A percentile compares a stretch with the other conserved stretches of the same genome.
Conservation (phyloP, 202 grass and related monocot genomes). For the Cymbopogon flexuosus region DNA sequence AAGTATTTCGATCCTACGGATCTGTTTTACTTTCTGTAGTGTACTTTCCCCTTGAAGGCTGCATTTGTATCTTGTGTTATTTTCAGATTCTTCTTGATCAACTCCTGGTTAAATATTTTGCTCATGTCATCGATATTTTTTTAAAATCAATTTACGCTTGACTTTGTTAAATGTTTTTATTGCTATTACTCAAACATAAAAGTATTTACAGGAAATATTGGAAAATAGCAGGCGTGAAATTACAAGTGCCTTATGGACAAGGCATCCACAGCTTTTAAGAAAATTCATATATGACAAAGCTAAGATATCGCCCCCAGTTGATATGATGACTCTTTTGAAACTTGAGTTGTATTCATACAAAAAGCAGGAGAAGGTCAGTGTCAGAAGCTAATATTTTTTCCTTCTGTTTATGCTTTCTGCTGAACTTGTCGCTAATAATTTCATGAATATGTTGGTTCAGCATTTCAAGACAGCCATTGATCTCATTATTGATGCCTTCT, state of each 20-base stretch:
- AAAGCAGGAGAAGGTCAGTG: slow-evolving; percentile 78
- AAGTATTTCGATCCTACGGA: slow-evolving; percentile 5
- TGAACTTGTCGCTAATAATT: not conserved
- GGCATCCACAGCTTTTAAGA: slow-evolving; percentile 74
- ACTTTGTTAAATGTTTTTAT: slow-evolving; percentile 16
- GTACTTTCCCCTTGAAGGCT: not conserved
- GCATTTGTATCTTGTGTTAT: slow-evolving; percentile 2
- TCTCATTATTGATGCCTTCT: slow-evolving; percentile 83
- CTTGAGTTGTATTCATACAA: slow-evolving; percentile 92
- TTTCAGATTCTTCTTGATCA: slow-evolving; percentile 10
- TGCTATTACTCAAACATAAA: slow-evolving; percentile 27
- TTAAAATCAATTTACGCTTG: not conserved
- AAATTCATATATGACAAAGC: slow-evolving; percentile 91
- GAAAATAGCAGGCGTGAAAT: slow-evolving; percentile 85
- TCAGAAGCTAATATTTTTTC: slow-evolving; percentile 1
- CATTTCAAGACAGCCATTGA: slow-evolving; percentile 87
- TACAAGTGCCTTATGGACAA: slow-evolving; percentile 73
- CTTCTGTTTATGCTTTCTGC: slow-evolving; percentile 18
- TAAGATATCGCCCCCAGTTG: slow-evolving; percentile 83
- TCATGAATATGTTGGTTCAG: slow-evolving; percentile 45
- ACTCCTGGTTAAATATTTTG: slow-evolving; percentile 14
- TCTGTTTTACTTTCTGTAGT: not conserved
- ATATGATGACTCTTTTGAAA: slow-evolving; percentile 84
- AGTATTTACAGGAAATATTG: slow-evolving; percentile 70
- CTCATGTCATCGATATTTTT: slow-evolving; percentile 5